Evolutionary conservation across 2,329 filamentous ascomycete species (phyloP).

Genomic region (Thielaviopsis punctulata): DNA sequence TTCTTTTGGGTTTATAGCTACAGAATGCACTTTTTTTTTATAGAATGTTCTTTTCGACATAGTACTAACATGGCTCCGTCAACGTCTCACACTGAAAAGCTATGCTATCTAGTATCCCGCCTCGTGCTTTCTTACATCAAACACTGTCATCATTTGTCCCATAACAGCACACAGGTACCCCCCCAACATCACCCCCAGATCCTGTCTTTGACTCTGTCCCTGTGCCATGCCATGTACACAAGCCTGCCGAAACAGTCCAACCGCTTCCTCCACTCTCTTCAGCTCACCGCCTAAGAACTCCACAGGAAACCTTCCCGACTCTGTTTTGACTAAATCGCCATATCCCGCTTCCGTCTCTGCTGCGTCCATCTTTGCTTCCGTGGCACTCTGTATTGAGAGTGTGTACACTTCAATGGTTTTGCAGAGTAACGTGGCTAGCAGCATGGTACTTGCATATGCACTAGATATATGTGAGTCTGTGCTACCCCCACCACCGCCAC

Average conservation of each 20-base stretch:
- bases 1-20: too few relatives aligned
- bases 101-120: neutral
- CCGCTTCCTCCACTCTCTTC: conserved; percentile 30
- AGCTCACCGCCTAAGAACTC: conserved; percentile 19
- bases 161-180: conserved; percentile 28
- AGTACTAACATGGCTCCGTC: too few relatives aligned
- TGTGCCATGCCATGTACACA: conserved; percentile 23
- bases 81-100: neutral
- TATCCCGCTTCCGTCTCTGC: neutral
- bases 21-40: too few relatives aligned
- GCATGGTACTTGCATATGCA: conserved; percentile 21
- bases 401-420: conserved; percentile 20
- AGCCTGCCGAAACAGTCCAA: conserved; percentile 29
- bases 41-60: too few relatives aligned
- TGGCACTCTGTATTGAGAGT: neutral
- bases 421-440: conserved; percentile 31
- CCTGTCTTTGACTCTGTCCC: conserved; percentile 25
- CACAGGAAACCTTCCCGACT: neutral
- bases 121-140: conserved; percentile 22
- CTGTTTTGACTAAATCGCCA: neutral
- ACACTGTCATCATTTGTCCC: conserved; percentile 25
- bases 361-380: neutral
- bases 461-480: too few relatives aligned
- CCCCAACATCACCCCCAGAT: conserved; percentile 22
- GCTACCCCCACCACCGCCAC: too few relatives aligned